Evolutionary conservation across 2,329 filamentous ascomycete species (phyloP).

Genomic region (Talaromyces sp.): DNA sequence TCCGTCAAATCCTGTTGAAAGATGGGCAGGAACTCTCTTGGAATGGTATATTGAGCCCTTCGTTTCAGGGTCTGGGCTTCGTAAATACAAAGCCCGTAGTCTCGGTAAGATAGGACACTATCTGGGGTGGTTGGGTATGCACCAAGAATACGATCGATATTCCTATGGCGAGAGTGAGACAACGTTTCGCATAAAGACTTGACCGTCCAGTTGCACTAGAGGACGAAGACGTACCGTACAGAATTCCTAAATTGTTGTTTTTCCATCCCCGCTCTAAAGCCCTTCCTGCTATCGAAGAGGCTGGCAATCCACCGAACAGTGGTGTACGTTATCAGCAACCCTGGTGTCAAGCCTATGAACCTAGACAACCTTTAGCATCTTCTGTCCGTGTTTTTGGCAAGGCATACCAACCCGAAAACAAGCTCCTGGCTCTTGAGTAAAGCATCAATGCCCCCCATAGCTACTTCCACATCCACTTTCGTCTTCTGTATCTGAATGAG

Average conservation of each 20-base stretch:
- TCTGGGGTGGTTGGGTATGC: conserved; percentile 64
- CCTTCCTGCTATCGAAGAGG: conserved; percentile 64
- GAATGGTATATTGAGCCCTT: conserved; percentile 63
- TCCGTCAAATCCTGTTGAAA: conserved; percentile 87
- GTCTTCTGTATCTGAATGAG: conserved; percentile 98
- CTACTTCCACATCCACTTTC: conserved; percentile 95
- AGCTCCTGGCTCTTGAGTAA: conserved; percentile 93
- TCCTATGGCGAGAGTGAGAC: conserved; percentile 43
- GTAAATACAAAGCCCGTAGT: conserved; percentile 83
- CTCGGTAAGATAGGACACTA: conserved; percentile 79
- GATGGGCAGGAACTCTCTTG: conserved; percentile 69
- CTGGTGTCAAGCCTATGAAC: conserved; percentile 91
- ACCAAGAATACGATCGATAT: conserved; percentile 76
- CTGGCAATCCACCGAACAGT: conserved; percentile 65
- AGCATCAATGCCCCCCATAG: conserved; percentile 90
- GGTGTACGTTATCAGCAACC: conserved; percentile 79
- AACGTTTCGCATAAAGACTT: neutral
- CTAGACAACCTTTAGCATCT: conserved; percentile 35
- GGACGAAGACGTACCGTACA: conserved; percentile 51
- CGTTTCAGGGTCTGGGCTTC: conserved; percentile 79
- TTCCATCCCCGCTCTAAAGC: conserved; percentile 59
- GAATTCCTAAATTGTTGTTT: conserved; percentile 69
- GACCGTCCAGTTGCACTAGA: neutral
- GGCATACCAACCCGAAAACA: conserved; percentile 63
- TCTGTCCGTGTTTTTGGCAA: neutral